Percentiles rank a stretch among this genome's conserved stretches.
Evolutionary conservation across 805 yeast species (phyloP).

Genomic region (Sporopachydermia quercuum): DNA sequence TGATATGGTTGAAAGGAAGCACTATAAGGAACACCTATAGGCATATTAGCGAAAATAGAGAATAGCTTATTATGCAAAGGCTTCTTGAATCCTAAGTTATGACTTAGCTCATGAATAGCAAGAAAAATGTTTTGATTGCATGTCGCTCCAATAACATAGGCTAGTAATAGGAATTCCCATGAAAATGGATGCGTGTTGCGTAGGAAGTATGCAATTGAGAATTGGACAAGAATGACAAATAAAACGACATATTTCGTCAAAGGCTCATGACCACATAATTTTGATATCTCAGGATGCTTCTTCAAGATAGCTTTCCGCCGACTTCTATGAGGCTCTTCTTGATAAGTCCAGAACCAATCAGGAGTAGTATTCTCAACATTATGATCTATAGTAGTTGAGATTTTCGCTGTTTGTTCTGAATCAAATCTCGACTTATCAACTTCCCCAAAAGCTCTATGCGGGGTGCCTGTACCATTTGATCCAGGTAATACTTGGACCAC

Average conservation of each 20-base stretch:
- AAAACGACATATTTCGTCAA: constrained; percentile 62
- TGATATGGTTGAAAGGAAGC: constrained; percentile 87
- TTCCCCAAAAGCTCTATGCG: no score
- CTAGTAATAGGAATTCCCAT: constrained; percentile 41
- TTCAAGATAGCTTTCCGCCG: constrained; percentile 62
- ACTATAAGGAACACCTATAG: constrained; percentile 81
- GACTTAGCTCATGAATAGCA: constrained; percentile 81
- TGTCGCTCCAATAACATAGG: constrained; percentile 77
- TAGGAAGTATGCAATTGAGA: constrained; percentile 45
- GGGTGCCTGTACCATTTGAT: no score
- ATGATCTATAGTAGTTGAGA: not conserved
- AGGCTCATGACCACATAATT: constrained; percentile 78
- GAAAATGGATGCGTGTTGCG: constrained; percentile 37
- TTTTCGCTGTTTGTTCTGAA: not conserved
- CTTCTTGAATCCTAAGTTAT: constrained; percentile 67
- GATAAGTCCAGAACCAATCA: constrained; percentile 77
- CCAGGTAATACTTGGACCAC: no score
- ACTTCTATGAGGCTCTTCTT: constrained; percentile 64
- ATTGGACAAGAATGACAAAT: constrained; percentile 54
- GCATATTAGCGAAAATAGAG: constrained; percentile 64
- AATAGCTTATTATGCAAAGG: constrained; percentile 68
- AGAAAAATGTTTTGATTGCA: constrained; percentile 71
- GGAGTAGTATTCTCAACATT: constrained; percentile 9
- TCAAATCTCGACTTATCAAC: no score
- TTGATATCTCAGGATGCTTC: constrained; percentile 65